These are phyloP conservation scores for Amphibolis antarctica DNA, from an alignment of 106 monocot species.

Conservation along the genomic window DNA sequence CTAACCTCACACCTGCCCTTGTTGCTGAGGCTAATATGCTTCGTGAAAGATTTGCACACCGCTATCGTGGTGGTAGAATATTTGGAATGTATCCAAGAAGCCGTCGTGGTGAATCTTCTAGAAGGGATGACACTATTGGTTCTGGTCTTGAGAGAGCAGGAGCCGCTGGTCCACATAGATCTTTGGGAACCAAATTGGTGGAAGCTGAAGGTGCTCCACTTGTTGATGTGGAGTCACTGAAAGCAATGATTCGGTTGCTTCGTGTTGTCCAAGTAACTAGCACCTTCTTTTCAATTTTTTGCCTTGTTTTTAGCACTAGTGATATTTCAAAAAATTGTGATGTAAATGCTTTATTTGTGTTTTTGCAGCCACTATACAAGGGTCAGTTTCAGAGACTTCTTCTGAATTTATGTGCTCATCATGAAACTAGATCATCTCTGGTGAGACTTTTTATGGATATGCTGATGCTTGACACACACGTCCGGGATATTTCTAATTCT, in stretches of 20 bases:
- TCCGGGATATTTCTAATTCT: conserved; percentile 22
- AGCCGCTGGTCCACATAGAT: conserved; percentile 31
- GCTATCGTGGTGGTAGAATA: conserved; percentile 53
- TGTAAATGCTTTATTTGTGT: background rate
- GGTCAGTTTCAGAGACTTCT: conserved; percentile 88
- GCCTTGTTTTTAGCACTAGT: background rate
- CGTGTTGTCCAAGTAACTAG: conserved; percentile 83
- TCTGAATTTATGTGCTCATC: conserved; percentile 81
- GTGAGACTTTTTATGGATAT: conserved; percentile 80
- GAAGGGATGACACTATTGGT: conserved; percentile 47
- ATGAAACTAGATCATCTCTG: conserved; percentile 60
- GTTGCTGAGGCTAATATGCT: conserved; percentile 98
- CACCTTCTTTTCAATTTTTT: background rate
- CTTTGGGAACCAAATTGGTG: conserved; percentile 46
- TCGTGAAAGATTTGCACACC: conserved; percentile 92
- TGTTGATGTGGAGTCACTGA: conserved; percentile 64
- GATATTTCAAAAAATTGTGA: background rate
- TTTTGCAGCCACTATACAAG: conserved; percentile 78
- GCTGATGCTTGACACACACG: conserved; percentile 85
- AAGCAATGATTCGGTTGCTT: conserved; percentile 82
- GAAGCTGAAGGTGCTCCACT: conserved; percentile 84
- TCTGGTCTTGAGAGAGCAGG: conserved; percentile 44
- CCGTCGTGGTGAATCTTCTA: conserved; percentile 73
- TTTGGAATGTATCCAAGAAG: conserved; percentile 82
- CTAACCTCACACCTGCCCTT: conserved; percentile 87